A percentile compares a stretch with the other conserved stretches of the same genome.
Evolutionary conservation across 345 rosid species (phyloP).

Genomic region (Geranium rotundifolium): DNA sequence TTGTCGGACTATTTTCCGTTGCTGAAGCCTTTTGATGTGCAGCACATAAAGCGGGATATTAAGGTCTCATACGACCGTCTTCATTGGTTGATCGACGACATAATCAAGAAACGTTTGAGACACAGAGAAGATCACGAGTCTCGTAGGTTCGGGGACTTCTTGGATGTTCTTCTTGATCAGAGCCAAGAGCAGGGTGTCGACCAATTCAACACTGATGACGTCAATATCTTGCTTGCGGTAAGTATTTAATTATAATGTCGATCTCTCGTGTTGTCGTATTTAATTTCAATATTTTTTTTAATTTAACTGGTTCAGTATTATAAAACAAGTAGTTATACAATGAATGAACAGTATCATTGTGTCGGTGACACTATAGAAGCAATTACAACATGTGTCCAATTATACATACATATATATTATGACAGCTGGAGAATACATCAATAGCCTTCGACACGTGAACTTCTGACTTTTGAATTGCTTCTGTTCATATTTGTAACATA

Average conservation of each 20-base stretch:
- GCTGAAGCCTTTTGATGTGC: conserved; percentile 18
- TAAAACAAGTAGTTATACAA: no score
- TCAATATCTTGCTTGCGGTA: conserved; percentile 19
- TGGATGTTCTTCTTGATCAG: background rate
- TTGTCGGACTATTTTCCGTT: conserved; percentile 28
- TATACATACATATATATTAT: no score
- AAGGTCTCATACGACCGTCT: background rate
- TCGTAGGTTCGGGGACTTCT: background rate
- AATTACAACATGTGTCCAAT: no score
- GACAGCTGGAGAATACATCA: no score
- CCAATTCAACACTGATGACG: background rate
- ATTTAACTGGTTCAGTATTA: no score
- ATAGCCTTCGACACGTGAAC: no score
- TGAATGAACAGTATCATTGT: no score
- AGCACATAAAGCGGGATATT: conserved; percentile 15
- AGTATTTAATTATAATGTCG: no score
- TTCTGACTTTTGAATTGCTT: no score
- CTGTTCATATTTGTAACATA: no score
- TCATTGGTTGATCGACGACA: conserved; percentile 9
- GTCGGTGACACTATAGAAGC: no score
- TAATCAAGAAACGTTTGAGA: conserved; percentile 13
- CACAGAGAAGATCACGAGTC: conserved; percentile 1
- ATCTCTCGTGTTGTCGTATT: conserved; percentile 5
- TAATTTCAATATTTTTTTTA: background rate
- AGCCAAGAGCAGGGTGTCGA: background rate